Evolutionary conservation across 352 stramenopile species (phyloP), one percentile per base, ranked within the genome.

Genomic region (Bremia lactucae): DNA sequence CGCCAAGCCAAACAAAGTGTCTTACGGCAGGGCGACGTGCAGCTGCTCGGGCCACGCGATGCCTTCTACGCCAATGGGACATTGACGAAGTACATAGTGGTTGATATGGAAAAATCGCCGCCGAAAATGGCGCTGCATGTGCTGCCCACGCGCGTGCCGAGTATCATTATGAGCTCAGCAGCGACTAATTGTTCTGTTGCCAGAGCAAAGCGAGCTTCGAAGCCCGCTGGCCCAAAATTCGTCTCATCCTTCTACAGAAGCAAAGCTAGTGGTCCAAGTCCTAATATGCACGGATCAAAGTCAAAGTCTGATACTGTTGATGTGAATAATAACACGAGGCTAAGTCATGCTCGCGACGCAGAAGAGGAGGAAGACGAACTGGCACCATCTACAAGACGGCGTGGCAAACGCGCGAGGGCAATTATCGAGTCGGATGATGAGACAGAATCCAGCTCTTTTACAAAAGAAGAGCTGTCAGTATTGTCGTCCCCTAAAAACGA

Each of bases 31-130:
- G 73, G 76, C n/a, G 72, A 88, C 55, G 72, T 88, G 44, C 43
- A 73, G 25, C 51, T 88, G 33, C 55, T 88, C 31, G 69, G 68
- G 2, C 46, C 68, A 22, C 60, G 70, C 2, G 79, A 91, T 55
- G 51, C 68, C 23, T 91, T 91, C 35, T 89, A 86, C 55, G 76
- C 74, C 31, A 88, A 87, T 40, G 79, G 79, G 2, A 88, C 79
- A 38, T 53, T 91, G 19, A 84, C 72, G 33, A 89, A 92, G 64
- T 92, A 92, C 58, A 64, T 83, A 34, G 74, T 91, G 8, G 55
- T 91, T 16, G 70, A 90, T 40, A 35, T 59, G 21, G 57, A 77
- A 39, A 52, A 48, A 0, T 19, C 14, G 6, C 43, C 56, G 25
- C 36, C 42, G n/a, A 55, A 62, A 15, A 0, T 49, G 16, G 36